Evolutionary conservation across 306 rosid species (phyloP).

Genomic region (Sphenostylis stenocarpa): DNA sequence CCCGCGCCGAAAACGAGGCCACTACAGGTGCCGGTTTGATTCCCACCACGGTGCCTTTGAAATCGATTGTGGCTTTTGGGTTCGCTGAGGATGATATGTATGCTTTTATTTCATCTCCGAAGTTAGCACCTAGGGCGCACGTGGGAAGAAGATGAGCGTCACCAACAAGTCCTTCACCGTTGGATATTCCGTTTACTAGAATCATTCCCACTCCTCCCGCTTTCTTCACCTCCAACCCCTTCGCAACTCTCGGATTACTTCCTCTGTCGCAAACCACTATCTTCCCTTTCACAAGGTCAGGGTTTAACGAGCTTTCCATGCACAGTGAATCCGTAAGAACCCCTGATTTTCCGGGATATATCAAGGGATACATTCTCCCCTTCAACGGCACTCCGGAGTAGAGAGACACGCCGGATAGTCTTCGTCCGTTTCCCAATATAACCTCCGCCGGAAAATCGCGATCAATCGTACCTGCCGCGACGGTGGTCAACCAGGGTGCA

Average conservation of each 20-base stretch:
- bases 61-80: background rate
- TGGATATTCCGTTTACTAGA: background rate
- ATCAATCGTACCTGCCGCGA: background rate
- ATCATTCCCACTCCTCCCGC: background rate
- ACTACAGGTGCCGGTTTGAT: background rate
- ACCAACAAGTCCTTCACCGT: background rate
- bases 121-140: background rate
- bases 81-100: background rate
- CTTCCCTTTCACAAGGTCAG: background rate
- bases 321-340: background rate
- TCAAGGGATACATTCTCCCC: background rate
- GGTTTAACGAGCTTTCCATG: background rate
- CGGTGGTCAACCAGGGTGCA: background rate
- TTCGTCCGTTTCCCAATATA: background rate
- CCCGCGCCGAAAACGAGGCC: background rate
- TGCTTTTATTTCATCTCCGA: background rate
- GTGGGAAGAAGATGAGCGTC: background rate
- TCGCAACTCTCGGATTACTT: background rate
- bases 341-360: background rate
- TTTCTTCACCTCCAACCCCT: background rate
- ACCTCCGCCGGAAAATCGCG: background rate
- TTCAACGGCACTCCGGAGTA: background rate
- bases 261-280: background rate
- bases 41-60: background rate
- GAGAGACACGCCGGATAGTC: background rate